phyloP scores from a whole-genome alignment of 208 protist species.

The Lotmaria passim region DNA sequence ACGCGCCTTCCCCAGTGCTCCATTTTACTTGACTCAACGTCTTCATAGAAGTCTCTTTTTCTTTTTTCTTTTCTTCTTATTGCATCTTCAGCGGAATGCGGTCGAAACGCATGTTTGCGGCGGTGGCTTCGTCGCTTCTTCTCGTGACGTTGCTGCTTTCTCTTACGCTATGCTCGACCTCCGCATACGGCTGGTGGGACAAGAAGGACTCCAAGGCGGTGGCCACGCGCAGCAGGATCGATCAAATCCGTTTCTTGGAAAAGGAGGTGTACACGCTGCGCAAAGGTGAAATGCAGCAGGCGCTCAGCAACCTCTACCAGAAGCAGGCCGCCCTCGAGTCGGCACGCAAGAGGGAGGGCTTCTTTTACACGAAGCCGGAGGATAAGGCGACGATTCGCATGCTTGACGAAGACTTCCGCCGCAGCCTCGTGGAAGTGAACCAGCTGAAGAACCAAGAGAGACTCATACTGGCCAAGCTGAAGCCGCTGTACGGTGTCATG shows the following conservation, averaged over 20 bases:
- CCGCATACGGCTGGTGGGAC: neutral
- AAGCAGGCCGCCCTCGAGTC: slow-evolving; percentile 48
- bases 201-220: slow-evolving; percentile 29
- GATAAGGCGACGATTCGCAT: slow-evolving; percentile 76
- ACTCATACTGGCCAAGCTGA: slow-evolving; percentile 79
- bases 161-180: neutral
- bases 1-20: too few species aligned
- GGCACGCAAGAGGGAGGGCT: slow-evolving; percentile 60
- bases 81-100: neutral
- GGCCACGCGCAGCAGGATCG: slow-evolving; percentile 48
- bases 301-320: slow-evolving; percentile 44
- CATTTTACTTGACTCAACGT: too few species aligned
- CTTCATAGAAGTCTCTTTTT: neutral
- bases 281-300: slow-evolving; percentile 38
- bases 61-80: slow-evolving; percentile 6
- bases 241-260: slow-evolving; percentile 78
- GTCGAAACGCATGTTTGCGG: neutral
- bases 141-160: slow-evolving; percentile 14
- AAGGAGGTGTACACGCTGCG: slow-evolving; percentile 49
- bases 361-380: slow-evolving; percentile 65
- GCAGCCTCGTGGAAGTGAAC: slow-evolving; percentile 50
- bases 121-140: slow-evolving; percentile 5
- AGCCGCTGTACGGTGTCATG: slow-evolving; percentile 86
- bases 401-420: slow-evolving; percentile 72
- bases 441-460: slow-evolving; percentile 62